A percentile compares a stretch with the other conserved stretches of the same genome.
phyloP scores from a whole-genome alignment of 2,329 filamentous ascomycete genomes.

The Fusarium sp. region DNA sequence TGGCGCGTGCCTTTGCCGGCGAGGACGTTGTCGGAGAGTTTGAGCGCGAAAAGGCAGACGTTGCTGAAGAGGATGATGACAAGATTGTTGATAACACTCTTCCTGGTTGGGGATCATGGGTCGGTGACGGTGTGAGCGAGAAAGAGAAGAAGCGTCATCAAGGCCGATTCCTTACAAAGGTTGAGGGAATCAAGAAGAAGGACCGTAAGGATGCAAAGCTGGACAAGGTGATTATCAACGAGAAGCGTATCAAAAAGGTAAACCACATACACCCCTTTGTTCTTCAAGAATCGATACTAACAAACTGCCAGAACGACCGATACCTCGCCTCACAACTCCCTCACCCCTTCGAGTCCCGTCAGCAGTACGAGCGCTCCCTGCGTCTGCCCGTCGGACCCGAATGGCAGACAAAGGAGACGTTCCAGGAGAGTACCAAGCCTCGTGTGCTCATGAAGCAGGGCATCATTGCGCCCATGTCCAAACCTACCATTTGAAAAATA shows the following conservation, averaged over 20 bases:
- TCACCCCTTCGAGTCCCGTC: conserved; percentile 86
- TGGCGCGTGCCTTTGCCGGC: conserved; percentile 88
- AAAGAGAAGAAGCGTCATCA: conserved; percentile 74
- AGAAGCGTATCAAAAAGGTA: conserved; percentile 91
- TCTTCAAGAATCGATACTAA: conserved; percentile 3
- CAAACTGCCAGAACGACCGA: conserved; percentile 74
- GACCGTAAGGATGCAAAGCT: conserved; percentile 86
- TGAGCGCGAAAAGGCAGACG: conserved; percentile 79
- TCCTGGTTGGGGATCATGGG: conserved; percentile 94
- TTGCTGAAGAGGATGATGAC: conserved; percentile 82
- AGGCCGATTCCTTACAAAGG: conserved; percentile 72
- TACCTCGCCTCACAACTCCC: conserved; percentile 88
- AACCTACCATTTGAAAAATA: conserved; percentile 65
- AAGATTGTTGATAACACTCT: conserved; percentile 86
- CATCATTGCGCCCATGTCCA: conserved; percentile 87
- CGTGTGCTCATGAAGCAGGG: conserved; percentile 92
- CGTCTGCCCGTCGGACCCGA: conserved; percentile 90
- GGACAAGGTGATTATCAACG: conserved; percentile 88
- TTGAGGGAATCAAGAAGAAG: conserved; percentile 79
- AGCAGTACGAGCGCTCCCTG: conserved; percentile 91
- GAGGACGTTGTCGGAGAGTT: conserved; percentile 88
- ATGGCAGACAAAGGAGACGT: conserved; percentile 96
- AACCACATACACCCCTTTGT: conserved; percentile 25
- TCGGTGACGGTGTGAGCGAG: conserved; percentile 83
- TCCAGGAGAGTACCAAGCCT: conserved; percentile 90